Base-by-base conservation (phyloP, 2,329 filamentous ascomycete species). In the Aspergillus proliferans region DNA sequence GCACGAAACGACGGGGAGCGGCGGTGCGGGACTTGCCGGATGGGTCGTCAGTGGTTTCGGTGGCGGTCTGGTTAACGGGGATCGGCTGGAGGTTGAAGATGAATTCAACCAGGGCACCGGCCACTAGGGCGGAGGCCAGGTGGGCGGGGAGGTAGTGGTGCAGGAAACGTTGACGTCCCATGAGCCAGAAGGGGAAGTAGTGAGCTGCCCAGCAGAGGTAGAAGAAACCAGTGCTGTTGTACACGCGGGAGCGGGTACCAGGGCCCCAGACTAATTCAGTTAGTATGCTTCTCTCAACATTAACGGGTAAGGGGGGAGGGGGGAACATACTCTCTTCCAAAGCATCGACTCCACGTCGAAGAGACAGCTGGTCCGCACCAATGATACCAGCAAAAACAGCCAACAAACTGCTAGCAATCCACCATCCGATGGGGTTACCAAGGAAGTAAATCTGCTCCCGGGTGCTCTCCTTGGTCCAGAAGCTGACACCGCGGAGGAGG, bases 191-290 rank as follows among this genome's bases (percentile, higher is more conserved):
- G 46, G 92, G 92, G 70, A 95, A 83, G 76, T 96, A 98, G 70
- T 98, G 93, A 2, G 90, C 92, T 12, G 88, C 90, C 93, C 93
- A 98, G 48, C 90, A 89, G 49, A 98, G 82, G 83, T 96, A 97
- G 77, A 98, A 94, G 81, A 98, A 98, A 21, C 93, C 93, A 0
- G 93, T 97, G 47, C 90, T 96, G 78, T 97, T 97, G 75, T 98
- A 98, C 45, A 98, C 80, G 55, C 91, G 90, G 21, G 88, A 91
- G 57, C 93, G 91, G 26, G 93, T 90, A 57, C 90, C 90, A 86
- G 65, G 44, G 36, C 67, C 71, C 69, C 69, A 72, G 46, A 72
- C 69, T 76, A 52, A 52, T 19, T 22, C 18, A 40, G 34, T 36
- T 18, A 36, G 34, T 18, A 34, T 34, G 5, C 5, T 4, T n/a